Evolutionary conservation across 768 basidiomycete species (phyloP).

Genomic region (Russula sp.): DNA sequence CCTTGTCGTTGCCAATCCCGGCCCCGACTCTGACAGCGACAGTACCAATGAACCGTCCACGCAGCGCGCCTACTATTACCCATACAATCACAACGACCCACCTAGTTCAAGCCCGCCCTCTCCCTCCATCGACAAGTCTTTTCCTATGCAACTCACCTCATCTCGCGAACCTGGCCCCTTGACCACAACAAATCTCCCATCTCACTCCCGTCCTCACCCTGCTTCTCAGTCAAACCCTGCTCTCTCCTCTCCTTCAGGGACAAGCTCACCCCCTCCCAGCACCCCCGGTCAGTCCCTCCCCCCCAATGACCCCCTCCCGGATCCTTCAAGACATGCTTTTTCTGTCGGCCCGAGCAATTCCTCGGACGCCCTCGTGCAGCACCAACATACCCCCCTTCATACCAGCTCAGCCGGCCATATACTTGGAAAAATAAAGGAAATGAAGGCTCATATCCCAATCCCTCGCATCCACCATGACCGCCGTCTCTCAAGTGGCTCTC

Average conservation of each 20-base stretch:
- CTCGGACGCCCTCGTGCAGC: conserved; percentile 32
- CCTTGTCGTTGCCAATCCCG: conserved; percentile 56
- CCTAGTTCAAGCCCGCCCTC: conserved; percentile 28
- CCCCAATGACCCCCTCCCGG: conserved; percentile 35
- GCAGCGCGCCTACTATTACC: conserved; percentile 14
- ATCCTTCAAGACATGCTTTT: conserved; percentile 30
- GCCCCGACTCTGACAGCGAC: conserved; percentile 39
- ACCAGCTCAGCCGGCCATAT: conserved; percentile 10
- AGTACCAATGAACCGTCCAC: conserved; percentile 30
- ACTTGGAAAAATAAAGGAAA: conserved; percentile 23
- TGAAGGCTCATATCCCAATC: conserved; percentile 24
- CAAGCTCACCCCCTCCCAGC: conserved; percentile 62
- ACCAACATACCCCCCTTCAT: conserved; percentile 27
- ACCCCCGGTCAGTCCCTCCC: conserved; percentile 49
- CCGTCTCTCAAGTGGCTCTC: conserved; percentile 26
- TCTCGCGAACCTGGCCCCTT: conserved; percentile 29
- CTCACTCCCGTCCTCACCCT: conserved; percentile 25
- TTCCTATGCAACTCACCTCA: conserved; percentile 23
- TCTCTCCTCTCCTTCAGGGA: conserved; percentile 63
- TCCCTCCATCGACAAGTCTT: conserved; percentile 24
- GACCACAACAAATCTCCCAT: conserved; percentile 31
- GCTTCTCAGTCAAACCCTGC: conserved; percentile 43
- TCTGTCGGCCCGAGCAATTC: conserved; percentile 26
- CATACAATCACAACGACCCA: conserved; percentile 23
- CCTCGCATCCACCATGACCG: conserved; percentile 22